These are phyloP conservation scores for Ramularia endophylla DNA, from an alignment of 2,329 filamentous ascomycete genomes.

Conservation along the genomic window DNA sequence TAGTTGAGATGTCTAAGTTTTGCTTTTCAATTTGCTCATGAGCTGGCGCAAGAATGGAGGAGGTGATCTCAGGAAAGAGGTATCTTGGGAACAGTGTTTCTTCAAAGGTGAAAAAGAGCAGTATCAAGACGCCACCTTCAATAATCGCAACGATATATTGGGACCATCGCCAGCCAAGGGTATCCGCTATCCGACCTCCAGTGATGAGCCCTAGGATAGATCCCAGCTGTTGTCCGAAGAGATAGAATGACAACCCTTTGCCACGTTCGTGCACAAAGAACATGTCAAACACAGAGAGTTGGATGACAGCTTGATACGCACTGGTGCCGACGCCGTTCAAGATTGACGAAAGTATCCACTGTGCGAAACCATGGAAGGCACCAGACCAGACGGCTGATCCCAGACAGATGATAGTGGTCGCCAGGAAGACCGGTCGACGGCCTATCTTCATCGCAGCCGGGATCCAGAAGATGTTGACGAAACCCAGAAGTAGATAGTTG, in stretches of 20 bases:
- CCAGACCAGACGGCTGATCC: slow-evolving; percentile 31
- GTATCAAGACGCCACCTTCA: too few relatives aligned
- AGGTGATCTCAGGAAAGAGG: too few relatives aligned
- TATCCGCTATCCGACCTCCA: slow-evolving; percentile 33
- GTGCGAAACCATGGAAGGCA: slow-evolving; percentile 22
- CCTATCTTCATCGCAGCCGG: slow-evolving; percentile 34
- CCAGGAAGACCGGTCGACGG: slow-evolving; percentile 35
- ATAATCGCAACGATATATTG: too few relatives aligned
- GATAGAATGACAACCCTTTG: slow-evolving; percentile 17
- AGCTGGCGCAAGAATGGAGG: too few relatives aligned
- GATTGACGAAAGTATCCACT: slow-evolving; percentile 28
- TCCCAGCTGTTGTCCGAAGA: slow-evolving; percentile 37
- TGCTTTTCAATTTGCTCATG: too few relatives aligned
- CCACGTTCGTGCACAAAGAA: slow-evolving; percentile 37
- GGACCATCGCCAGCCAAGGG: slow-evolving; percentile 34
- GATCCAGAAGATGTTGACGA: slow-evolving; percentile 40
- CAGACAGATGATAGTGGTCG: slow-evolving; percentile 30
- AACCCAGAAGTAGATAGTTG: slow-evolving; percentile 37
- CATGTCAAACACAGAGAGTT: slow-evolving; percentile 37
- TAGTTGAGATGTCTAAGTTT: too few relatives aligned
- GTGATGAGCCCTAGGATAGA: slow-evolving; percentile 35
- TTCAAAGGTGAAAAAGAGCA: too few relatives aligned
- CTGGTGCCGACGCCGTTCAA: slow-evolving; percentile 32
- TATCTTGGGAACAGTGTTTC: too few relatives aligned
- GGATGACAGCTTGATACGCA: slow-evolving; percentile 36